Base-by-base conservation (phyloP, 176 grass and related monocot species). In the Bolboschoenus planiculmis region DNA sequence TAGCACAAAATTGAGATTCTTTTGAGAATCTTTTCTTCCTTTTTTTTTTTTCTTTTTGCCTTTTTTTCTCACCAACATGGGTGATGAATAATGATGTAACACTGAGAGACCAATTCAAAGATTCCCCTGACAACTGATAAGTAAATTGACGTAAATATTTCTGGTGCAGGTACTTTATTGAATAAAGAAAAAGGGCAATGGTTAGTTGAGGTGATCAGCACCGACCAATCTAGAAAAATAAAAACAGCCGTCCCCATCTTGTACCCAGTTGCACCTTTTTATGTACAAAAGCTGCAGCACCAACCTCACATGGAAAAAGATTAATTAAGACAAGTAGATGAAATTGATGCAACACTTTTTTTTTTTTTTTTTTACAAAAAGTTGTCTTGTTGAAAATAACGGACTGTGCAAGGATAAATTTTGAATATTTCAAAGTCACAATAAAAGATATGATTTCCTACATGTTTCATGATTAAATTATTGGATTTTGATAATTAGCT, bases 181-280 rank as follows among this genome's bases (percentile, higher is more conserved):
- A 48, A 46, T 80, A 61, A 81, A 81, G 54, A 81, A 81, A 81
- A 62, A 40, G 3, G 0, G 79, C 1, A 61, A 24, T 23, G 35
- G 79, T 81, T 81, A 65, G 56, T 46, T 81, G 56, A 20, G 36
- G 33, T 18, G 57, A 76, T 51, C 71, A 81, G 79, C 56, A 81
- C 79, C 79, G 79, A 81, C 79, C 79, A 81, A 58, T 65, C 34
- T 27, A 46, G 23, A 81, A 81, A 81, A 81, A 40, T 61, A 11
- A 80, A 42, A 33, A 63, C 6, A 44, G 35, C 20, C 20, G 18
- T 62, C 37, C 56, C 59, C 79, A 62, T 80, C 27, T 81, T 81
- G 37, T 81, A 33, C 36, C 79, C 56, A 81, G 53, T 81, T 81
- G 79, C 18, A 64, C 27, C 18, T 64, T 81, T 81, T 81, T 65